Percentiles rank a stretch among this genome's conserved stretches.
Evolutionary conservation across 169 alveolate species (phyloP).

Genomic region (Eimeria maxima): DNA sequence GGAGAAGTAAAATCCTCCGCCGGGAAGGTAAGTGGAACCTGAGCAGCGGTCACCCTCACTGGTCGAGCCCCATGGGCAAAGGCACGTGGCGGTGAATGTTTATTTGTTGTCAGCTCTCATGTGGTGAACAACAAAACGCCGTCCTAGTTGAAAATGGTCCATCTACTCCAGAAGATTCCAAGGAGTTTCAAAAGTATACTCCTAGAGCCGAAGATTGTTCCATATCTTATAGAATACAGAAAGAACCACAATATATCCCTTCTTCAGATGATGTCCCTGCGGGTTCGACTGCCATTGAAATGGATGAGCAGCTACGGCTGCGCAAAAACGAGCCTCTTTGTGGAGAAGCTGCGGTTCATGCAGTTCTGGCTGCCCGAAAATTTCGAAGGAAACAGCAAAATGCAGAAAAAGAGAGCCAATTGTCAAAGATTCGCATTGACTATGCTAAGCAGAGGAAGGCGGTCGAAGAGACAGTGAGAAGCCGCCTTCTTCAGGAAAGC

Average conservation of each 20-base stretch:
- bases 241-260: background rate
- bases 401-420: background rate
- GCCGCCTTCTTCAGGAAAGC: constrained; percentile 31
- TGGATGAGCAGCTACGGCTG: constrained; percentile 15
- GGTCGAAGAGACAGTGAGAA: background rate
- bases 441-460: constrained; percentile 33
- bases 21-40: background rate
- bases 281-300: background rate
- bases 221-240: background rate
- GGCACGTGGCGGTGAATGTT: background rate
- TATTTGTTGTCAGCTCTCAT: background rate
- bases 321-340: background rate
- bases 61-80: background rate
- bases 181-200: background rate
- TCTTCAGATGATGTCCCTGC: background rate
- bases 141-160: background rate
- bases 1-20: background rate
- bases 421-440: constrained; percentile 1
- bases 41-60: background rate
- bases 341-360: constrained; percentile 52
- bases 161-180: background rate
- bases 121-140: background rate
- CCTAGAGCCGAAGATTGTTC: background rate
- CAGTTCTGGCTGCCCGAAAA: constrained; percentile 7
- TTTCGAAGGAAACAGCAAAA: constrained; percentile 23